phyloP scores from a whole-genome alignment of 2,329 filamentous ascomycete species.

The Aspergillus pseudoglaucus region DNA sequence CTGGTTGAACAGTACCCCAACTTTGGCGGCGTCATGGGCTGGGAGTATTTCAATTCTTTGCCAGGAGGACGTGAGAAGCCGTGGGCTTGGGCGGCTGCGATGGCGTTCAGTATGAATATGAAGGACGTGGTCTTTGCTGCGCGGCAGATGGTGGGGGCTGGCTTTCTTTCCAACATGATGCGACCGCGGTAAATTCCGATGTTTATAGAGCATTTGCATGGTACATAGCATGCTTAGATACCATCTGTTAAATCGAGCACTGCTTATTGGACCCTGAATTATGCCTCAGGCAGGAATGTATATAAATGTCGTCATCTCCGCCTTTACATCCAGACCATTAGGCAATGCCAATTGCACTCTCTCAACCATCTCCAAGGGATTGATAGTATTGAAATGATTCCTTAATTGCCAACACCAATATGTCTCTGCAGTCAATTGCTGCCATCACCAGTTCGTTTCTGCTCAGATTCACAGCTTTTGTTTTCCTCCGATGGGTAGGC shows the following conservation, averaged over 20 bases:
- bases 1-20: slow-evolving; percentile 55
- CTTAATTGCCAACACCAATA: neutral
- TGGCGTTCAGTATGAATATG: slow-evolving; percentile 50
- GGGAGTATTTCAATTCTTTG: slow-evolving; percentile 86
- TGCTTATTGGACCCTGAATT: neutral
- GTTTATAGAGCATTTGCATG: neutral
- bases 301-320: slow-evolving; percentile 7
- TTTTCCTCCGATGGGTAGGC: slow-evolving; percentile 42
- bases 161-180: slow-evolving; percentile 26
- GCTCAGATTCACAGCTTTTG: slow-evolving; percentile 30
- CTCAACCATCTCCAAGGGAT: no score
- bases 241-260: no score
- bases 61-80: slow-evolving; percentile 58
- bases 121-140: slow-evolving; percentile 31
- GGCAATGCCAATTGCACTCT: no score
- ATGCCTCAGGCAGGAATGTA: neutral
- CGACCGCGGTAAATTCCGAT: slow-evolving; percentile 16
- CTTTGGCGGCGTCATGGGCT: slow-evolving; percentile 88
- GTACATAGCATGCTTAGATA: neutral
- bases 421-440: slow-evolving; percentile 22
- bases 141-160: slow-evolving; percentile 19
- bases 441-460: slow-evolving; percentile 32
- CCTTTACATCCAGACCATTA: neutral
- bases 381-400: neutral
- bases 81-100: slow-evolving; percentile 70